phyloP scores from a whole-genome alignment of 2,329 filamentous ascomycete species.

The Clarireedia homoeocarpa region DNA sequence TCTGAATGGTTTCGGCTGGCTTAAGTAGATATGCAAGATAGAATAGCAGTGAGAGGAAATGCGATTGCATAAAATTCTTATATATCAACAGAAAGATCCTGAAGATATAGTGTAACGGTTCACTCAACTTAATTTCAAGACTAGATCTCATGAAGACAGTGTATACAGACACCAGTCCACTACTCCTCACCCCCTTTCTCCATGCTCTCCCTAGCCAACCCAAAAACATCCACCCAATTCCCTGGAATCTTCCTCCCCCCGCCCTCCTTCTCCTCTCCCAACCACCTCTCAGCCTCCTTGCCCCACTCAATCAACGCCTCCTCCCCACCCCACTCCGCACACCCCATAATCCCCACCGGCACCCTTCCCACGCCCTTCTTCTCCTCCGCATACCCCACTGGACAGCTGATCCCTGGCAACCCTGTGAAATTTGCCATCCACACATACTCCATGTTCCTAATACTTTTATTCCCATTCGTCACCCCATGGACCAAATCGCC shows the following conservation, averaged over 20 bases:
- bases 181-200: background rate
- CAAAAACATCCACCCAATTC: constrained; percentile 52
- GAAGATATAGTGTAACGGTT: too few species aligned
- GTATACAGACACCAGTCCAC: background rate
- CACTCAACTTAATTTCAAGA: background rate
- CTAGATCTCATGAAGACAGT: background rate
- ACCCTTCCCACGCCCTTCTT: constrained; percentile 44
- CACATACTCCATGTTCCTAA: constrained; percentile 78
- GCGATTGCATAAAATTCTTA: too few species aligned
- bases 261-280: constrained; percentile 38
- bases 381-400: constrained; percentile 58
- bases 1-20: too few species aligned
- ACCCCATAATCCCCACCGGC: constrained; percentile 54
- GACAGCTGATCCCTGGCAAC: constrained; percentile 65
- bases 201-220: constrained; percentile 26
- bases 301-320: constrained; percentile 56
- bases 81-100: too few species aligned
- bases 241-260: constrained; percentile 43
- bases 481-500: constrained; percentile 60
- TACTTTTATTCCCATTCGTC: constrained; percentile 62
- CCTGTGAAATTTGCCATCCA: constrained; percentile 81
- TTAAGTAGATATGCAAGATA: too few species aligned
- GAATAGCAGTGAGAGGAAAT: too few species aligned
- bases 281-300: constrained; percentile 46
- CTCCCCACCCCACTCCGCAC: constrained; percentile 60